Evolutionary conservation across 176 grass and related monocot species (phyloP).

Genomic region (Neostapfia colusana): DNA sequence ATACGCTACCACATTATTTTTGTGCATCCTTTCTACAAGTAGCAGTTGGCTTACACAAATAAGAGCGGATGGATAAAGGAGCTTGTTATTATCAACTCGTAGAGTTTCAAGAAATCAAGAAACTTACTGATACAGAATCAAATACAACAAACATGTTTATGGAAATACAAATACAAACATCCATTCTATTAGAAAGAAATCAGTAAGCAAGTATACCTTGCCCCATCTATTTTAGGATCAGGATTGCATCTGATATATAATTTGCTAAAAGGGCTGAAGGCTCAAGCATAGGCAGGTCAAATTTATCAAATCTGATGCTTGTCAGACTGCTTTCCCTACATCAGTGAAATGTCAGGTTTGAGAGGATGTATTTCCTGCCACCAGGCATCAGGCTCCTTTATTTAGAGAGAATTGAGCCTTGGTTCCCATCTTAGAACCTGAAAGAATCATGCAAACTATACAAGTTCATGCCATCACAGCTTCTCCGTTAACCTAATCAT

Average conservation of each 20-base stretch:
- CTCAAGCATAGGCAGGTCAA: not conserved
- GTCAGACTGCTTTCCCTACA: not conserved
- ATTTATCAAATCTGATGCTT: not conserved
- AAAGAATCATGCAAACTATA: not conserved
- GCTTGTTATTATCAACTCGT: too few species aligned
- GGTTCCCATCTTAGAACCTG: not conserved
- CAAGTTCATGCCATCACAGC: not conserved
- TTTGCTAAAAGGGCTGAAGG: not conserved
- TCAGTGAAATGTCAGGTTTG: not conserved
- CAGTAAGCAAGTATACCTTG: conserved; percentile 41
- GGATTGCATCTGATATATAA: conserved; percentile 28
- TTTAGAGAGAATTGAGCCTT: not conserved
- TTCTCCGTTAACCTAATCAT: not conserved
- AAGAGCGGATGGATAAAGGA: too few species aligned
- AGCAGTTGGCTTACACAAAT: too few species aligned
- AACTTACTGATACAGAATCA: conserved; percentile 15
- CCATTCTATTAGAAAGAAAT: conserved; percentile 22
- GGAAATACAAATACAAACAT: conserved; percentile 23
- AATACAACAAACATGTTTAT: not conserved
- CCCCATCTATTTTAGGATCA: conserved; percentile 21
- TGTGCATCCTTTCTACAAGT: too few species aligned
- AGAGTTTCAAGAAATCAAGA: not conserved
- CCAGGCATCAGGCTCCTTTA: not conserved
- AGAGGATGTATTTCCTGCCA: not conserved
- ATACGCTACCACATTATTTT: not conserved